Percentiles rank a stretch among this genome's conserved stretches.
Conservation (phyloP, 2,329 filamentous ascomycete genomes). For the Fusarium newnesense region DNA sequence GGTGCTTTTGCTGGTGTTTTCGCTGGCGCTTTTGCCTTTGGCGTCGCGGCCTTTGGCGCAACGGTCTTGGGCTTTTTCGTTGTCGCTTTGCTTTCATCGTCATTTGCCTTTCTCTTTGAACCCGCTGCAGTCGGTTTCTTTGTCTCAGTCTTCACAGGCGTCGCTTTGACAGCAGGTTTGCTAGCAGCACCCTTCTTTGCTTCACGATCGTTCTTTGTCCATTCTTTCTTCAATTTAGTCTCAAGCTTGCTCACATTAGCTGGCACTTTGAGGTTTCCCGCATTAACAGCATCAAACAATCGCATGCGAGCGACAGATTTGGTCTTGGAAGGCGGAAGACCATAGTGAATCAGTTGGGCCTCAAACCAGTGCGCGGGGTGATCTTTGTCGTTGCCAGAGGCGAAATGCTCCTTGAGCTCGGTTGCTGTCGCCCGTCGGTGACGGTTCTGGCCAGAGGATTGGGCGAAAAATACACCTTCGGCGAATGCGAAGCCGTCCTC, state of each 20-base stretch:
- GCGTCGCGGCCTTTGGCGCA: background rate
- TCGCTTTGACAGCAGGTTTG: background rate
- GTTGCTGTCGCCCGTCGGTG: constrained; percentile 57
- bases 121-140: constrained; percentile 6
- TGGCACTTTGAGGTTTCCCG: constrained; percentile 60
- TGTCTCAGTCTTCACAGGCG: background rate
- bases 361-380: constrained; percentile 70
- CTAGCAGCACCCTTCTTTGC: constrained; percentile 51
- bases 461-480: constrained; percentile 56
- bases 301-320: constrained; percentile 69
- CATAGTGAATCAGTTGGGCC: constrained; percentile 72
- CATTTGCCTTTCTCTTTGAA: constrained; percentile 46
- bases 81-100: background rate
- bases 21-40: background rate
- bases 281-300: constrained; percentile 65
- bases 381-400: constrained; percentile 55
- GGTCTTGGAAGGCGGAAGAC: constrained; percentile 63
- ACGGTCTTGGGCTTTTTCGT: constrained; percentile 20
- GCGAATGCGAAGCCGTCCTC: constrained; percentile 56
- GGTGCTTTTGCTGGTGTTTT: background rate
- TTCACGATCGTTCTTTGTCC: constrained; percentile 61
- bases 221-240: constrained; percentile 66
- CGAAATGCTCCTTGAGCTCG: constrained; percentile 59
- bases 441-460: constrained; percentile 54
- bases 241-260: constrained; percentile 60